Conservation (phyloP, 345 rosid genomes). For the Turnera subulata region DNA sequence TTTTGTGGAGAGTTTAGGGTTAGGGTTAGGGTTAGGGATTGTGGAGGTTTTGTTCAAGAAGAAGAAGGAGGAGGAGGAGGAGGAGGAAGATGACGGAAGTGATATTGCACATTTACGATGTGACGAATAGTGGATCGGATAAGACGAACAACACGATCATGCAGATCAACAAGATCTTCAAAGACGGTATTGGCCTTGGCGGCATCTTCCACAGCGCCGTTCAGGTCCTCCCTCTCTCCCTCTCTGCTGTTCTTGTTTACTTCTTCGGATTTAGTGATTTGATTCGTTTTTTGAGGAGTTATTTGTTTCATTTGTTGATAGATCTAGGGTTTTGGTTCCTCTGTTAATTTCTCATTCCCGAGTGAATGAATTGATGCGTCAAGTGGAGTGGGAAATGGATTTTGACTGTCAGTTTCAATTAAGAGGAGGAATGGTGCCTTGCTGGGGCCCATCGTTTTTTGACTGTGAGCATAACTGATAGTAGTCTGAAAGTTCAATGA, state of each 20-base stretch:
- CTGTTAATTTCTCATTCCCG: neutral
- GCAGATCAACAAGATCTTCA: constrained; percentile 93
- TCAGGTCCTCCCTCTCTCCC: constrained; percentile 49
- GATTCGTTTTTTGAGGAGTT: neutral
- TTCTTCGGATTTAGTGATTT: neutral
- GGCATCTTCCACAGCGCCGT: constrained; percentile 98
- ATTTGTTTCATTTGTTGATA: constrained; percentile 4
- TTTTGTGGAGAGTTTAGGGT: constrained; percentile 6
- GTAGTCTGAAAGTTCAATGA: no score
- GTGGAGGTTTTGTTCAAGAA: neutral
- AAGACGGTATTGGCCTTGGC: constrained; percentile 91
- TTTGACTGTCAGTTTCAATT: neutral
- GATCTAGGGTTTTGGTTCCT: constrained; percentile 21
- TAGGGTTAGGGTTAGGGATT: constrained; percentile 21
- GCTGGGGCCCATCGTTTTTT: no score
- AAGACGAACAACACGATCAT: constrained; percentile 85
- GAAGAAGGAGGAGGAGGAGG: neutral
- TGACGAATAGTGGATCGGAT: constrained; percentile 95
- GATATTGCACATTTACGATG: constrained; percentile 77
- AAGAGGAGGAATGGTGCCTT: constrained; percentile 1
- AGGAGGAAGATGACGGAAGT: constrained; percentile 64
- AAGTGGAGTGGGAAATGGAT: neutral
- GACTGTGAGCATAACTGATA: no score
- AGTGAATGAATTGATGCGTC: neutral
- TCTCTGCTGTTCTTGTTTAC: no score